A percentile compares a stretch with the other conserved stretches of the same genome.
Conservation (phyloP, 371 early-diverging fungal genomes). For the Apophysomyces variabilis region DNA sequence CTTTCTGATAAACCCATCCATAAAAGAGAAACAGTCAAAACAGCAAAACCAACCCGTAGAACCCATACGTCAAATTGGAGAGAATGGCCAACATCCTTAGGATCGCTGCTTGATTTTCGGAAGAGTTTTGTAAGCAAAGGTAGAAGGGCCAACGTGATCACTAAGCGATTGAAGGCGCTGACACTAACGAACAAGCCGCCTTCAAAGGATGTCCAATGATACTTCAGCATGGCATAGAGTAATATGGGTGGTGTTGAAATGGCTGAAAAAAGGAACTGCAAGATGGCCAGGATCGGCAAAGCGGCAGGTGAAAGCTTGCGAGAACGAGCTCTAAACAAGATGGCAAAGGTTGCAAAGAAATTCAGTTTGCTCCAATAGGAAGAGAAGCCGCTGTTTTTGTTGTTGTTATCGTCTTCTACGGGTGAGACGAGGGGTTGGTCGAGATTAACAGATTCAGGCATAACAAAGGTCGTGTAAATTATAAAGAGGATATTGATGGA, state of each 20-base stretch:
- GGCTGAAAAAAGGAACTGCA: constrained; percentile 33
- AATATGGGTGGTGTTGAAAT: constrained; percentile 38
- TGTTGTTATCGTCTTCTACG: constrained; percentile 5
- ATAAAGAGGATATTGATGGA: constrained; percentile 19
- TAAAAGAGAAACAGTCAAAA: constrained; percentile 38
- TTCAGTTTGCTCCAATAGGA: constrained; percentile 34
- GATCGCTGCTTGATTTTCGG: constrained; percentile 1
- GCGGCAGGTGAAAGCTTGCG: constrained; percentile 20
- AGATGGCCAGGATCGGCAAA: constrained; percentile 28
- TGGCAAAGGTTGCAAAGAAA: constrained; percentile 39
- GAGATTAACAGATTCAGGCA: constrained; percentile 53
- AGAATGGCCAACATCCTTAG: background rate
- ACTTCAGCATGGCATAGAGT: constrained; percentile 51
- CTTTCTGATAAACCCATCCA: constrained; percentile 35
- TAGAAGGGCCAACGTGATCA: constrained; percentile 27
- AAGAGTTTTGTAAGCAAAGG: constrained; percentile 37
- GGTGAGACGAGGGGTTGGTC: background rate
- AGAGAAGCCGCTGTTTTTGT: constrained; percentile 6
- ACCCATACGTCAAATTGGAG: constrained; percentile 50
- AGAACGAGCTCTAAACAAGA: constrained; percentile 24
- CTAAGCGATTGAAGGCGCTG: constrained; percentile 21
- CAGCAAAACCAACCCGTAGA: constrained; percentile 41
- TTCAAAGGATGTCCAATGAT: constrained; percentile 52
- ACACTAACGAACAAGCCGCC: constrained; percentile 44
- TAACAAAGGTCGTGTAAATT: constrained; percentile 24